These are phyloP conservation scores for Citrus unshiu DNA, from an alignment of 345 rosid species.

Conservation along the genomic window DNA sequence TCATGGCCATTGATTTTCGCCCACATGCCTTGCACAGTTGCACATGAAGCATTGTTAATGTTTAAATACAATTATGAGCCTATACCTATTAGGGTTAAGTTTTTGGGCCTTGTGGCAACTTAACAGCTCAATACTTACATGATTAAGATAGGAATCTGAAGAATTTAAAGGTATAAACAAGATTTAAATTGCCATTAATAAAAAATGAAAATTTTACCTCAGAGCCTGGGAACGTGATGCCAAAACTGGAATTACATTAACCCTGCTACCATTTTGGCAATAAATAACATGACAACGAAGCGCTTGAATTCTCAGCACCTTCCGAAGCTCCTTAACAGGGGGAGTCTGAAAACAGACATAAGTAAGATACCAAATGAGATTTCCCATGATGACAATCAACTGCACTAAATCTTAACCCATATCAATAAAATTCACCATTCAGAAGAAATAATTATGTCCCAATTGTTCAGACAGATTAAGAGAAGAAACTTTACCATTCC, in stretches of 20 bases:
- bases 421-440: background rate
- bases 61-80: background rate
- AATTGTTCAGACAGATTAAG: background rate
- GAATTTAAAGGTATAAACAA: background rate
- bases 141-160: background rate
- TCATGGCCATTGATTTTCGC: background rate
- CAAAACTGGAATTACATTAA: slow-evolving; percentile 75
- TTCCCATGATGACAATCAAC: background rate
- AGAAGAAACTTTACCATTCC: slow-evolving; percentile 45
- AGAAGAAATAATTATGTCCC: background rate
- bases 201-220: slow-evolving; percentile 38
- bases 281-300: slow-evolving; percentile 80
- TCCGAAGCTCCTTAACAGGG: slow-evolving; percentile 81
- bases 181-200: too few relatives aligned
- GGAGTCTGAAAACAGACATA: slow-evolving; percentile 47
- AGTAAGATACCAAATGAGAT: slow-evolving; percentile 1
- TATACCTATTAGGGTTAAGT: background rate
- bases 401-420: background rate
- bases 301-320: slow-evolving; percentile 82
- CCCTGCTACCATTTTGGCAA: slow-evolving; percentile 75
- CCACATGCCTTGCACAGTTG: background rate
- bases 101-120: background rate
- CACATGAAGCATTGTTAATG: background rate
- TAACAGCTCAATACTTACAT: background rate
- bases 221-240: slow-evolving; percentile 94